Evolutionary conservation across 2,329 filamentous ascomycete genomes (phyloP).

Genomic region (Zymoseptoria pseudotritici): DNA sequence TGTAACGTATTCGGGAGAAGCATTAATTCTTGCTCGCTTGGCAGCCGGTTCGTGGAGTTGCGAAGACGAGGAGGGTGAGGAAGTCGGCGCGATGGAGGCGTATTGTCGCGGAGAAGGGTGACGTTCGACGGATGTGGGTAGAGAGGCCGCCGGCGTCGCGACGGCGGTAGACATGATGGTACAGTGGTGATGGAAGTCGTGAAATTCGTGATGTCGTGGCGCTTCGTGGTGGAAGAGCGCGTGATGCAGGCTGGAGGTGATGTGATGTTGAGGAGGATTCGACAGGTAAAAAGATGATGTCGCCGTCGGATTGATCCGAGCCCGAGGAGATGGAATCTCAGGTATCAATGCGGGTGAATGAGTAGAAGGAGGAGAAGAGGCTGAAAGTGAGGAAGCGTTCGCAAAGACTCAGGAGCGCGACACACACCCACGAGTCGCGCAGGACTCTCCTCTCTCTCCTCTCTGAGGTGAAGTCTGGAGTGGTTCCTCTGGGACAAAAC

Average conservation of each 20-base stretch:
- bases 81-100: conserved; percentile 35
- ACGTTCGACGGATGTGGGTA: conserved; percentile 29
- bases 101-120: conserved; percentile 36
- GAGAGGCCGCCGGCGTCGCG: conserved; percentile 35
- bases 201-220: not conserved
- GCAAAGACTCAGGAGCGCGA: not conserved
- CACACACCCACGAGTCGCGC: not conserved
- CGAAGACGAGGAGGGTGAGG: conserved; percentile 25
- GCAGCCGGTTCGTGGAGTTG: conserved; percentile 21
- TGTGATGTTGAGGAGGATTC: no score
- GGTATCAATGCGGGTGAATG: not conserved
- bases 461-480: not conserved
- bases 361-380: not conserved
- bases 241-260: not conserved
- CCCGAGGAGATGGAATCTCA: not conserved
- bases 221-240: not conserved
- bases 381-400: not conserved
- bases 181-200: not conserved
- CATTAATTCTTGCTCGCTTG: conserved; percentile 29
- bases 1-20: conserved; percentile 23
- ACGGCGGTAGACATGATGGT: conserved; percentile 41
- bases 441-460: no score
- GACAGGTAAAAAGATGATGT: not conserved
- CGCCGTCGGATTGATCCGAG: not conserved
- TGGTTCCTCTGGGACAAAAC: not conserved